Evolutionary conservation across 768 basidiomycete species (phyloP), one percentile per base, ranked within the genome.

Genomic region (Kwoniella dendrophila): DNA sequence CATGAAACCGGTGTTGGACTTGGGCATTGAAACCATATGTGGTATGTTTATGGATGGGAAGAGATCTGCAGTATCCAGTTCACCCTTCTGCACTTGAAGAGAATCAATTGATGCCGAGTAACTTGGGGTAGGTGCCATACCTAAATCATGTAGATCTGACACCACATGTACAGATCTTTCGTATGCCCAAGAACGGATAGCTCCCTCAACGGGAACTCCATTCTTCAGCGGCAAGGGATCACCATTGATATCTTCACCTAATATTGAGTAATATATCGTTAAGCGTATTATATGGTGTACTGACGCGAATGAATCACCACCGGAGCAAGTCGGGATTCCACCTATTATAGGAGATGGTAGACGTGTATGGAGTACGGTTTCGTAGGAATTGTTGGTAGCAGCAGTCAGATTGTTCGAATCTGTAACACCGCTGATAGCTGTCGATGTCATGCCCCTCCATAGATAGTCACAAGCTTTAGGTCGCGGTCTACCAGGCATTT

Each of bases 121-220:
- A 5, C 11, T n/a, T 10, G 49, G 49, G 6, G 49, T 33, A 18
- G 49, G 49, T 11, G 32, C 49, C 22, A 22, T 22, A 7, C 16
- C 49, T 16, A 51, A 5, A 12, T 22, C 32, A 20, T 51, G 49
- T 16, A 51, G 30, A 20, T 51, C 49, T 16, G 49, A 51, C 6
- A 51, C 16, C 0, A 51, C 0, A 51, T 32, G 32, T 33, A 51
- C 34, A 1, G 49, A 32, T 36, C 33, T 32, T 26, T 32, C 32
- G 22, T 51, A 51, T n/a, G 29, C 22, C 49, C 49, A 51, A 16
- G 49, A n/a, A 7, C 49, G 14, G 18, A 51, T 22, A 7, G 49
- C 16, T 3, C 49, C 49, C 34, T 51, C 49, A 6, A 30, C 47
- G 5, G 49, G 33, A 2, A 8, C 18, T 3, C 30, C 30, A n/a